Evolutionary conservation across 2,329 filamentous ascomycete species (phyloP), one percentile per base, ranked within the genome.

Genomic region (Penicillium decumbens): DNA sequence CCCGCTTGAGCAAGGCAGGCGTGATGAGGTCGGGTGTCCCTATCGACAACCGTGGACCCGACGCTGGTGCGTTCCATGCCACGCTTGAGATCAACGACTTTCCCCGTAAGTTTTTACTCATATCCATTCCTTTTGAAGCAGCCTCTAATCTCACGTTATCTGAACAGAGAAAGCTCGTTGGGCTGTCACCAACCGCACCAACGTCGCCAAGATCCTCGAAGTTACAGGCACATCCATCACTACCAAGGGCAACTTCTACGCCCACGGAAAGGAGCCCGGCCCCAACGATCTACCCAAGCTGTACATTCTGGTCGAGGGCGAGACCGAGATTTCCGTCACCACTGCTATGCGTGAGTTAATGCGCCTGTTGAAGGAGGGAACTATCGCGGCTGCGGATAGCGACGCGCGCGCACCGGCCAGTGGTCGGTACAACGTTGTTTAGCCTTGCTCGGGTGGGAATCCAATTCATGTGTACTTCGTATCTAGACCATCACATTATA

Each of bases 61-160:
- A 98, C 70, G 93, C 93, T 3, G 93, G 93, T 44, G 90, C 91
- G 0, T 98, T 90, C 79, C 93, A 98, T 69, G 91, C 93, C 13
- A 97, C 92, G 3, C 79, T 98, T 54, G 93, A 97, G 72, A 98
- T 98, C 81, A 98, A 98, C 72, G 93, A 98, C 72, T 97, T 97
- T 72, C 93, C 93, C 29, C 93, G 75, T 78, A 75, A 72, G 75
- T 73, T 58, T 44, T 25, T 9, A 6, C 9, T 41, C 15, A 12
- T 23, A 47, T 43, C 41, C 41, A n/a, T 30, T 43, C 41, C 43
- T 6, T 15, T 35, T 5, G 30, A 28, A 43, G 20, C 10, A 35
- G 10, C 33, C 37, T 42, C 55, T 62, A 44, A 55, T 42, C 23
- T 24, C 30, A 40, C 43, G 4, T 18, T 23, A 44, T 29, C 49